A percentile compares a stretch with the other conserved stretches of the same genome.
These are phyloP conservation scores for Phytophthora uliginosa DNA, from an alignment of 352 stramenopile species.

Conservation along the genomic window DNA sequence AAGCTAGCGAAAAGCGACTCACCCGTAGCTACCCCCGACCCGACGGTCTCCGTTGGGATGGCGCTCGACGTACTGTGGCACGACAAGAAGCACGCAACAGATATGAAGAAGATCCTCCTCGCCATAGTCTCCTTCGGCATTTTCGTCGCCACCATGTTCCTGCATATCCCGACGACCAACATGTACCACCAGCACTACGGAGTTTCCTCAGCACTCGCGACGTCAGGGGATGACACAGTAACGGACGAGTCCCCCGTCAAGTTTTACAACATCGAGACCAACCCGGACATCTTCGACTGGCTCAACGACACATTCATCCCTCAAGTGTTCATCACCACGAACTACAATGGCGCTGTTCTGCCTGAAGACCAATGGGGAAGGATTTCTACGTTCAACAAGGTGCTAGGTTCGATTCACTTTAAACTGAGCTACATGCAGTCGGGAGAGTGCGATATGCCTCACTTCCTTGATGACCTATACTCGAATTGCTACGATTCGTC, in stretches of 20 bases:
- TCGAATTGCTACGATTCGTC: slow-evolving; percentile 43
- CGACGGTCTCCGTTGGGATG: slow-evolving; percentile 29
- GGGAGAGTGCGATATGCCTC: slow-evolving; percentile 27
- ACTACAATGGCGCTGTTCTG: slow-evolving; percentile 51
- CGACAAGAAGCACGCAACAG: slow-evolving; percentile 49
- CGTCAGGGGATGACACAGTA: slow-evolving; percentile 53
- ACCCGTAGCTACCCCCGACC: background rate
- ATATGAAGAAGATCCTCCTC: slow-evolving; percentile 46
- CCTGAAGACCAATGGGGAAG: slow-evolving; percentile 35
- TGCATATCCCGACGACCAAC: slow-evolving; percentile 46
- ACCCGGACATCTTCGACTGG: slow-evolving; percentile 55
- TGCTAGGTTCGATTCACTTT: slow-evolving; percentile 49
- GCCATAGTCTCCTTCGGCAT: slow-evolving; percentile 50
- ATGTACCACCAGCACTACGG: slow-evolving; percentile 48
- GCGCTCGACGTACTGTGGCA: slow-evolving; percentile 50
- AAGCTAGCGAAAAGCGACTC: slow-evolving; percentile 16
- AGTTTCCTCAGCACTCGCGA: slow-evolving; percentile 44
- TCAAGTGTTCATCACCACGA: slow-evolving; percentile 52
- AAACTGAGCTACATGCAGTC: slow-evolving; percentile 25
- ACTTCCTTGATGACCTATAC: slow-evolving; percentile 48
- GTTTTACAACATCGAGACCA: slow-evolving; percentile 55
- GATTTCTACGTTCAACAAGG: slow-evolving; percentile 51
- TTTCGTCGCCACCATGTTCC: slow-evolving; percentile 54
- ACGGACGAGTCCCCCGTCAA: slow-evolving; percentile 50
- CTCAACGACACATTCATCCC: slow-evolving; percentile 54